Evolutionary conservation across 176 grass and related monocot species (phyloP).

Genomic region (Raddia guianensis): DNA sequence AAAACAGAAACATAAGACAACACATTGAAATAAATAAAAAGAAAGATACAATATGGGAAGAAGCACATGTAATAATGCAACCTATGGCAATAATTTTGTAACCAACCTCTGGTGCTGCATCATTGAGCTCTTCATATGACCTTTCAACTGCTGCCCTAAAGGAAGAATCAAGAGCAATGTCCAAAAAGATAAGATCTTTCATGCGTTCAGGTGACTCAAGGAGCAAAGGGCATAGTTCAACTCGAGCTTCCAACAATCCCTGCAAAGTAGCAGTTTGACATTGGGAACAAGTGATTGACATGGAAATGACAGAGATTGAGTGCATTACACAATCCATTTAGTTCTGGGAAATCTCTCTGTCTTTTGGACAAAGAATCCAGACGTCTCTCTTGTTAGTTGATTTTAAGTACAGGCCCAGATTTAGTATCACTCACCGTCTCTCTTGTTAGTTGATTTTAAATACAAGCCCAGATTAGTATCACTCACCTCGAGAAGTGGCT

Average conservation of each 20-base stretch:
- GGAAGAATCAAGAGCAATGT: conserved; percentile 95
- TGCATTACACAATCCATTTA: conserved; percentile 36
- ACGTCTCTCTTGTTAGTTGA: background rate
- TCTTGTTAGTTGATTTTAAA: conserved; percentile 13
- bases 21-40: conserved; percentile 44
- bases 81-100: conserved; percentile 23
- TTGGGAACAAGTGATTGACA: conserved; percentile 37
- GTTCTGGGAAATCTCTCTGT: conserved; percentile 4
- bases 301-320: background rate
- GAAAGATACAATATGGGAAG: conserved; percentile 16
- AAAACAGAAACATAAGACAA: conserved; percentile 22
- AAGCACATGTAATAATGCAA: conserved; percentile 15
- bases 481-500: conserved; percentile 86
- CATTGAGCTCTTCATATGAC: conserved; percentile 75
- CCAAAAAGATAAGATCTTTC: conserved; percentile 99
- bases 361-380: conserved; percentile 15
- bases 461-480: conserved; percentile 3
- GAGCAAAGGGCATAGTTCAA: conserved; percentile 76
- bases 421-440: conserved; percentile 48
- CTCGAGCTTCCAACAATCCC: conserved; percentile 90
- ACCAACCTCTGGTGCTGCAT: conserved; percentile 76
- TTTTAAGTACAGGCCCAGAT: background rate
- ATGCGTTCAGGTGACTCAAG: conserved; percentile 65
- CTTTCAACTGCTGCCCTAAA: conserved; percentile 94
- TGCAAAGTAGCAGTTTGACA: conserved; percentile 42